phyloP scores from a whole-genome alignment of 78 protist species.

The Polysphondylium violaceum region DNA sequence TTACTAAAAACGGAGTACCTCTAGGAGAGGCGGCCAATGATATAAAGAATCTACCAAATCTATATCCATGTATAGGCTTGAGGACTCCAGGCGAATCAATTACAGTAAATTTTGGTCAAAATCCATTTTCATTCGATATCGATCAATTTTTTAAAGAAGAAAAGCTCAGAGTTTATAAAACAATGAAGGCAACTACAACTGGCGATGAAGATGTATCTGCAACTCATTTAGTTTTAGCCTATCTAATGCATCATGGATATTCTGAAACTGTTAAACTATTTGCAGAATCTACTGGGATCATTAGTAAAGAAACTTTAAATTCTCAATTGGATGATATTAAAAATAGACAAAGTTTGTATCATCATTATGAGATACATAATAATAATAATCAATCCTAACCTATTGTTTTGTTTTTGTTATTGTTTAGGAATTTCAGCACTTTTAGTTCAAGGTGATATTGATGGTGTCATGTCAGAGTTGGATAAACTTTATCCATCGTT shows the following conservation, averaged over 20 bases:
- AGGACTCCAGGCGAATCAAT: constrained; percentile 81
- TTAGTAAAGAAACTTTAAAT: not conserved
- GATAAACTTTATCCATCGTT: constrained; percentile 62
- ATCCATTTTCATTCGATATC: constrained; percentile 82
- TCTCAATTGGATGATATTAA: constrained; percentile 62
- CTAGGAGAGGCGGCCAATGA: constrained; percentile 59
- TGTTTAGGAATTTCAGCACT: constrained; percentile 65
- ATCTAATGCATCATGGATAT: constrained; percentile 86
- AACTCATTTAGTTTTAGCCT: constrained; percentile 66
- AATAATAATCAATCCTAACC: not conserved
- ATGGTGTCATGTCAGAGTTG: constrained; percentile 47
- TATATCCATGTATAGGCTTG: constrained; percentile 86
- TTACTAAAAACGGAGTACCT: constrained; percentile 87
- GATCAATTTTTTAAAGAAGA: constrained; percentile 67
- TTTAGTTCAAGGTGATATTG: constrained; percentile 72
- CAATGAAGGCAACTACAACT: constrained; percentile 27
- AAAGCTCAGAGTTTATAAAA: constrained; percentile 25
- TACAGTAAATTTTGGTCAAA: constrained; percentile 89
- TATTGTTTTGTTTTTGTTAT: not conserved
- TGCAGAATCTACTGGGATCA: constrained; percentile 67
- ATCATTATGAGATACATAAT: not conserved
- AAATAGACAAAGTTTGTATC: constrained; percentile 44
- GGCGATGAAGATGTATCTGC: constrained; percentile 32
- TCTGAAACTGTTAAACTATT: constrained; percentile 75
- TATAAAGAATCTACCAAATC: constrained; percentile 5